These are phyloP conservation scores for Rhodomyrtus tomentosa DNA, from an alignment of 345 rosid genomes.

Conservation along the genomic window DNA sequence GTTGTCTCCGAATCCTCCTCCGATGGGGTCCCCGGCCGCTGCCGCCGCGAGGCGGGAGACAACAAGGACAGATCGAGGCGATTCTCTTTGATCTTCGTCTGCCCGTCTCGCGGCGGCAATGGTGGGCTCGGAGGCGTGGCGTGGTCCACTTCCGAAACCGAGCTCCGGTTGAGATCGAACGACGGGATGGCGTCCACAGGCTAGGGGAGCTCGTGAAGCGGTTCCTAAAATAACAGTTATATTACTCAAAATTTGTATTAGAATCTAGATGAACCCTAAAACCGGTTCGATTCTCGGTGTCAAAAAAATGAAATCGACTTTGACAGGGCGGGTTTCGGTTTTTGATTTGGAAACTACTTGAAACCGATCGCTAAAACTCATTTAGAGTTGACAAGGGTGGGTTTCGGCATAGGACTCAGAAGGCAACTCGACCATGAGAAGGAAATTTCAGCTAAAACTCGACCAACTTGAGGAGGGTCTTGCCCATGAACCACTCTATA, in stretches of 20 bases:
- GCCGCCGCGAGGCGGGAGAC: neutral
- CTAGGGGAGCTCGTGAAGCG: conserved; percentile 51
- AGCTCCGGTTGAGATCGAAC: conserved; percentile 56
- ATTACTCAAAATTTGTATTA: neutral
- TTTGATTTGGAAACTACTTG: neutral
- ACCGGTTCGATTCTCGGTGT: neutral
- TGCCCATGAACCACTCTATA: neutral
- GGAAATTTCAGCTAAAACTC: neutral
- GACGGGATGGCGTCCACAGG: conserved; percentile 21
- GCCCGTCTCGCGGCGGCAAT: conserved; percentile 3
- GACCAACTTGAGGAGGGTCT: neutral
- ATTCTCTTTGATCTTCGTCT: neutral
- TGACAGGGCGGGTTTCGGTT: neutral
- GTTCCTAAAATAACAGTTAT: neutral
- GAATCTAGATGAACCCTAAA: neutral
- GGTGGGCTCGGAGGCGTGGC: conserved; percentile 6
- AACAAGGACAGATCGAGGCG: neutral
- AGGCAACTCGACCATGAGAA: no score
- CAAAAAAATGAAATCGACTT: neutral
- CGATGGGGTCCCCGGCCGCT: neutral
- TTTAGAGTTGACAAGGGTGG: no score
- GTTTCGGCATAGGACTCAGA: no score
- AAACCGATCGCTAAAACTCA: no score
- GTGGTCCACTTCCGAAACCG: conserved; percentile 16
- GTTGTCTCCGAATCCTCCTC: neutral